A percentile compares a stretch with the other conserved stretches of the same genome.
Conservation (phyloP, 2,329 filamentous ascomycete genomes). For the Talaromyces pinophilus region DNA sequence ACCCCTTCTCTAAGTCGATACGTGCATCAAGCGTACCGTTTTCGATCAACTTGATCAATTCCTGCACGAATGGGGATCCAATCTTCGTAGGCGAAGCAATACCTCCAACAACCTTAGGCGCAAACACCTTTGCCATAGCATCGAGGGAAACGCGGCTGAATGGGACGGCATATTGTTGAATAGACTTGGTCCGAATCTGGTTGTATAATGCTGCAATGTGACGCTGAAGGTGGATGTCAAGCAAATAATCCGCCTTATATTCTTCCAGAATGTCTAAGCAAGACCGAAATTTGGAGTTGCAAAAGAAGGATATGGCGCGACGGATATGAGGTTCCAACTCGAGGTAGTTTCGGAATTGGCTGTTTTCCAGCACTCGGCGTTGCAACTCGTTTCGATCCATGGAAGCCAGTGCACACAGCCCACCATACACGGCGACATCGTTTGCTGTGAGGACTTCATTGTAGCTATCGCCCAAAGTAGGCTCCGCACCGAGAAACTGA, state of each 20-base stretch:
- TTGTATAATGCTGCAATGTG: slow-evolving; percentile 72
- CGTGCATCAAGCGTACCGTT: slow-evolving; percentile 70
- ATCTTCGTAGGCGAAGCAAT: slow-evolving; percentile 64
- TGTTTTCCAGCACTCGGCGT: slow-evolving; percentile 73
- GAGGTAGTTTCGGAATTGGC: slow-evolving; percentile 78
- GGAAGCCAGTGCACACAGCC: slow-evolving; percentile 82
- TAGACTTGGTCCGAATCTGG: slow-evolving; percentile 82
- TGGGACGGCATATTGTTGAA: slow-evolving; percentile 87
- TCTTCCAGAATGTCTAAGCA: slow-evolving; percentile 81
- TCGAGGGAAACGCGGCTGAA: slow-evolving; percentile 84
- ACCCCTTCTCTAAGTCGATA: slow-evolving; percentile 79
- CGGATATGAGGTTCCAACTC: slow-evolving; percentile 93
- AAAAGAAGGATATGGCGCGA: slow-evolving; percentile 85
- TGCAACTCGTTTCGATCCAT: slow-evolving; percentile 81
- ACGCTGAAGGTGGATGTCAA: slow-evolving; percentile 80
- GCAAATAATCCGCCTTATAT: slow-evolving; percentile 81
- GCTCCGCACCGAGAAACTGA: slow-evolving; percentile 67
- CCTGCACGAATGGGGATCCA: slow-evolving; percentile 50
- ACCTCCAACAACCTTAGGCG: slow-evolving; percentile 40
- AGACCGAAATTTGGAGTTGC: slow-evolving; percentile 82
- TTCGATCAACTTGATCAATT: slow-evolving; percentile 78
- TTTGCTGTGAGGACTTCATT: slow-evolving; percentile 76
- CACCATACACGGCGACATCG: slow-evolving; percentile 89
- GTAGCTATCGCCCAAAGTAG: slow-evolving; percentile 59
- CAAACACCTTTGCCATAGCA: slow-evolving; percentile 77